Conservation (phyloP, 2,329 filamentous ascomycete species). For the Colletotrichum paranaense region DNA sequence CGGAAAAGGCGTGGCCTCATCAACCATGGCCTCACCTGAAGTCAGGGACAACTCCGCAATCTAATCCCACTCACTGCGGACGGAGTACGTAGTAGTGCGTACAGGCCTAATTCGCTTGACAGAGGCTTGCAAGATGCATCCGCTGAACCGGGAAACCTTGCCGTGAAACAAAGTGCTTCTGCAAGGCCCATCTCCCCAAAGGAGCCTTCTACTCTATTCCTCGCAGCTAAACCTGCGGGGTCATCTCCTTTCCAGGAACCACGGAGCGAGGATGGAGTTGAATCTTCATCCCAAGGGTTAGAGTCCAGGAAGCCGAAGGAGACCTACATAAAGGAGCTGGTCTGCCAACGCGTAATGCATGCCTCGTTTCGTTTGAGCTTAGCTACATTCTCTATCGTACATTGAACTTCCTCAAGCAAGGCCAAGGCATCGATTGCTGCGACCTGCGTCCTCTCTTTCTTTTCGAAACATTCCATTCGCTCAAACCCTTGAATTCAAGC, state of each 20-base stretch:
- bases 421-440: constrained; percentile 36
- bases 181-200: constrained; percentile 15
- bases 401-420: constrained; percentile 31
- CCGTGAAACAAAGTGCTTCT: constrained; percentile 16
- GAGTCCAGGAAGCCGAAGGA: neutral
- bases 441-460: constrained; percentile 35
- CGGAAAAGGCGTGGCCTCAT: constrained; percentile 22
- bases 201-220: constrained; percentile 31
- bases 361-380: constrained; percentile 21
- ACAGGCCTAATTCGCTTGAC: neutral
- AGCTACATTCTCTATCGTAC: constrained; percentile 26
- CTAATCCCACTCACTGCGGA: constrained; percentile 1
- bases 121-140: neutral
- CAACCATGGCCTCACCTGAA: constrained; percentile 33
- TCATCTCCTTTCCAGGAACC: constrained; percentile 1
- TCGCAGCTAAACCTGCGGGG: constrained; percentile 33
- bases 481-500: constrained; percentile 17
- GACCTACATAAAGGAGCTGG: constrained; percentile 26
- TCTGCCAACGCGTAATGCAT: neutral
- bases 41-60: constrained; percentile 30
- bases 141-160: constrained; percentile 23
- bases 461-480: constrained; percentile 26
- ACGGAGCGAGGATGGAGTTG: constrained; percentile 15
- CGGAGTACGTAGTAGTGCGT: no score
- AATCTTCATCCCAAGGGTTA: constrained; percentile 11